Evolutionary conservation across 192 early-diverging fungal species (phyloP).

Genomic region (Chytriomyces sp.): DNA sequence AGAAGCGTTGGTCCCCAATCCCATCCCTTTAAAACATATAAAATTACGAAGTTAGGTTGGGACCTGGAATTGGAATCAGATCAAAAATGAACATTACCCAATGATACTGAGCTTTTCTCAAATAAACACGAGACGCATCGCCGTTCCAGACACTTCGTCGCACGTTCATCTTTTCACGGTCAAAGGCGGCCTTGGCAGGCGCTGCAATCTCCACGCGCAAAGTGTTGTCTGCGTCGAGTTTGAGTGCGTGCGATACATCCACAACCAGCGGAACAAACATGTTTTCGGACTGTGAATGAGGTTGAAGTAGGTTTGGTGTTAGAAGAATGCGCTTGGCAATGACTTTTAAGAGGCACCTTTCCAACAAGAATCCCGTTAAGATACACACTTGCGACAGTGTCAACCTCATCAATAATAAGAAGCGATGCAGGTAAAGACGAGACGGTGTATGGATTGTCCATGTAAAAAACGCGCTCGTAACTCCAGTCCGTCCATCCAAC

Average conservation of each 20-base stretch:
- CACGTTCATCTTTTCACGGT: conserved; percentile 24
- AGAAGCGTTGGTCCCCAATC: conserved; percentile 51
- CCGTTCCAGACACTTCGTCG: conserved; percentile 40
- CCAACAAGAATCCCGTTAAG: conserved; percentile 50
- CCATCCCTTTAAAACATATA: conserved; percentile 40
- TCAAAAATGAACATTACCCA: background rate
- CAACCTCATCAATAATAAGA: conserved; percentile 56
- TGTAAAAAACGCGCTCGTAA: background rate
- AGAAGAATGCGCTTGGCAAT: background rate
- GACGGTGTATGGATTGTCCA: background rate
- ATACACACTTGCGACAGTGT: conserved; percentile 52
- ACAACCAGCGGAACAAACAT: conserved; percentile 52
- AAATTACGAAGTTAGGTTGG: no score
- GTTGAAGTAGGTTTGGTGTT: background rate
- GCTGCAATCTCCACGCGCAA: conserved; percentile 41
- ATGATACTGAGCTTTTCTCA: conserved; percentile 51
- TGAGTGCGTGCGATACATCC: conserved; percentile 34
- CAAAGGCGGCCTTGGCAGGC: conserved; percentile 39
- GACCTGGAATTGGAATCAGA: no score
- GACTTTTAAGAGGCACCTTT: background rate
- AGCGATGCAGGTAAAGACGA: background rate
- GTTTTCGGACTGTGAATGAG: conserved; percentile 43
- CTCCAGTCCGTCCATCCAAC: background rate
- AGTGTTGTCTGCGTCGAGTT: conserved; percentile 22
- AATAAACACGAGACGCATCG: conserved; percentile 42